phyloP scores from a whole-genome alignment of 805 yeast genomes.

The Ogataea henricii region DNA sequence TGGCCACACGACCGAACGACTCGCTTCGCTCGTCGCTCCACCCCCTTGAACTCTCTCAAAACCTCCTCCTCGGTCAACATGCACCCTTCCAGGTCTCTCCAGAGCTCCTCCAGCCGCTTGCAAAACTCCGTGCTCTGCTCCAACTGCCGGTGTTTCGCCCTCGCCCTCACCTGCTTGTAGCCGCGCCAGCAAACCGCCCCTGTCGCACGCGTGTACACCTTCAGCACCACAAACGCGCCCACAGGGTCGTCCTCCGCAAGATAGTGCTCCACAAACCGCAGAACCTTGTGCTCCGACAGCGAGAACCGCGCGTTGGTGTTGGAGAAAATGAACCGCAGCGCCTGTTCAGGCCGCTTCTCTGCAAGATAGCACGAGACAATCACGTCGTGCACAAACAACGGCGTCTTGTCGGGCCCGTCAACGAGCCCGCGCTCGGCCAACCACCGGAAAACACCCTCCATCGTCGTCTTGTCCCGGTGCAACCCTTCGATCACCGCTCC shows the following conservation, averaged over 20 bases:
- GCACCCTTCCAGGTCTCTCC: not conserved
- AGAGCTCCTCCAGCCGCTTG: not conserved
- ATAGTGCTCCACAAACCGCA: constrained; percentile 7
- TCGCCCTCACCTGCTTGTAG: not conserved
- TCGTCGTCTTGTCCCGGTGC: not conserved
- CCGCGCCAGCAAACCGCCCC: not conserved
- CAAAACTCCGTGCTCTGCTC: not conserved
- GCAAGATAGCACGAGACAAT: constrained; percentile 9
- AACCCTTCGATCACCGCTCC: not conserved
- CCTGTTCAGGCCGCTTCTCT: constrained; percentile 4
- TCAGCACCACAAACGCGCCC: constrained; percentile 3
- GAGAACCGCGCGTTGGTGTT: not conserved
- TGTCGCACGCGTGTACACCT: constrained; percentile 1
- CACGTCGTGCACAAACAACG: not conserved
- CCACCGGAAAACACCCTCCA: constrained; percentile 10
- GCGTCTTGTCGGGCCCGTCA: not conserved
- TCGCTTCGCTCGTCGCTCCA: too few species aligned
- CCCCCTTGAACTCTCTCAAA: not conserved
- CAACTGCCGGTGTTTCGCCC: not conserved
- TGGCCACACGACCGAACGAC: too few species aligned
- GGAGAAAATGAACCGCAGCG: constrained; percentile 4
- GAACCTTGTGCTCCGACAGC: constrained; percentile 1
- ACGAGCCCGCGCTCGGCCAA: not conserved
- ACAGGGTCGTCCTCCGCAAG: constrained; percentile 3
- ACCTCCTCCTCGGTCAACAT: not conserved